Conservation (phyloP, 768 basidiomycete genomes). For the Tricholoma saponaceum region DNA sequence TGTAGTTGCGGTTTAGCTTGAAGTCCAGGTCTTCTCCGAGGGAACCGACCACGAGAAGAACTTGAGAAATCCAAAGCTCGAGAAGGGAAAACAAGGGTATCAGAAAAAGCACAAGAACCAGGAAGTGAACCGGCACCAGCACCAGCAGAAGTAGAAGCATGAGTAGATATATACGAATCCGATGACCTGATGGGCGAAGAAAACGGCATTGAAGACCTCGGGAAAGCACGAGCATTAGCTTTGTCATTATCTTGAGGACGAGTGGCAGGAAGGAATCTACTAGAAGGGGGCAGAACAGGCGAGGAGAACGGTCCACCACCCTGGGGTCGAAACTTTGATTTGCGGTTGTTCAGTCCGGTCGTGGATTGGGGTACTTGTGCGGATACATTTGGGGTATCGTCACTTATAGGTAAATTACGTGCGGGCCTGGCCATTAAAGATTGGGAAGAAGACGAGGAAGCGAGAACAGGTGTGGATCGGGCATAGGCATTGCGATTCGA, state of each 20-base stretch:
- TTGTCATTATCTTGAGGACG: not conserved
- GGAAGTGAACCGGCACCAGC: not conserved
- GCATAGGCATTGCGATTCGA: not conserved
- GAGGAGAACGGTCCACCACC: not conserved
- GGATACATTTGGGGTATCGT: not conserved
- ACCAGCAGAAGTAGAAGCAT: not conserved
- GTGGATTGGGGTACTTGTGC: not conserved
- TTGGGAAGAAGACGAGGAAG: not conserved
- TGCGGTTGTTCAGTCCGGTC: not conserved
- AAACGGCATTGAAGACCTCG: not conserved
- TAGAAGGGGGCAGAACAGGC: not conserved
- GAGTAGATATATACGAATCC: not conserved
- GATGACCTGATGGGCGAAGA: not conserved
- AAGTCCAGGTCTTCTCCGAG: not conserved
- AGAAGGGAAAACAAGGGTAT: not conserved
- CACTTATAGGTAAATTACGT: not conserved
- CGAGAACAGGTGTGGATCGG: not conserved
- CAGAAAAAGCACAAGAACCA: not conserved
- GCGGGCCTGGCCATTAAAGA: not conserved
- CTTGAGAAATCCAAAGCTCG: not conserved
- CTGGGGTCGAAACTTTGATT: not conserved
- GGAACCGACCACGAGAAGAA: not conserved
- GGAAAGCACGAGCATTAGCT: not conserved
- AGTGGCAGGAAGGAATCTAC: not conserved
- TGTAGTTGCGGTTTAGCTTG: not conserved